phyloP scores from a whole-genome alignment of 345 rosid species.

The Syzygium aromaticum region DNA sequence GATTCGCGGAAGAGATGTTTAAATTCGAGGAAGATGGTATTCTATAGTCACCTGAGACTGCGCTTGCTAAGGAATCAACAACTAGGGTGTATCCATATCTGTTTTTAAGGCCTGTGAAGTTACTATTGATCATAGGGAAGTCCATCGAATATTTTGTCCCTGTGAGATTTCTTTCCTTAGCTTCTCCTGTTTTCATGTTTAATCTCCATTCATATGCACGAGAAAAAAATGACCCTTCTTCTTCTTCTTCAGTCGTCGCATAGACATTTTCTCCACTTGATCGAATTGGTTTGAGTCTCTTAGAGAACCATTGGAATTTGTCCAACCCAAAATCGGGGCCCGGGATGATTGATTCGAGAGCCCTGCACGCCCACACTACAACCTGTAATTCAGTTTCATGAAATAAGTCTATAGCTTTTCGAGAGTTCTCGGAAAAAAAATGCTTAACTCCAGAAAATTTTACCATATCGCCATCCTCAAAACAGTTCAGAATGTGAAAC shows the following conservation, averaged over 20 bases:
- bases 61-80: conserved; percentile 26
- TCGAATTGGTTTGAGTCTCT: background rate
- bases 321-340: conserved; percentile 18
- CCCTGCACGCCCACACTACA: conserved; percentile 34
- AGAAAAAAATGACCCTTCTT: conserved; percentile 8
- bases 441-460: background rate
- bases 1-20: background rate
- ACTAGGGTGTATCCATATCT: conserved; percentile 35
- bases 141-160: conserved; percentile 29
- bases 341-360: conserved; percentile 25
- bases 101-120: conserved; percentile 21
- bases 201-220: conserved; percentile 35
- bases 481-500: conserved; percentile 38
- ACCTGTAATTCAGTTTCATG: conserved; percentile 12
- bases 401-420: background rate
- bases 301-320: conserved; percentile 25
- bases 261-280: background rate
- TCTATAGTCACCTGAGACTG: background rate
- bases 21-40: background rate
- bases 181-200: conserved; percentile 32
- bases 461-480: conserved; percentile 43
- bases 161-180: conserved; percentile 21
- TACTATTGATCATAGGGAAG: conserved; percentile 33
- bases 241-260: background rate
- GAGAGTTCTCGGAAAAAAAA: background rate